These are phyloP conservation scores for Salix brachista DNA, from an alignment of 345 rosid genomes.

Conservation along the genomic window DNA sequence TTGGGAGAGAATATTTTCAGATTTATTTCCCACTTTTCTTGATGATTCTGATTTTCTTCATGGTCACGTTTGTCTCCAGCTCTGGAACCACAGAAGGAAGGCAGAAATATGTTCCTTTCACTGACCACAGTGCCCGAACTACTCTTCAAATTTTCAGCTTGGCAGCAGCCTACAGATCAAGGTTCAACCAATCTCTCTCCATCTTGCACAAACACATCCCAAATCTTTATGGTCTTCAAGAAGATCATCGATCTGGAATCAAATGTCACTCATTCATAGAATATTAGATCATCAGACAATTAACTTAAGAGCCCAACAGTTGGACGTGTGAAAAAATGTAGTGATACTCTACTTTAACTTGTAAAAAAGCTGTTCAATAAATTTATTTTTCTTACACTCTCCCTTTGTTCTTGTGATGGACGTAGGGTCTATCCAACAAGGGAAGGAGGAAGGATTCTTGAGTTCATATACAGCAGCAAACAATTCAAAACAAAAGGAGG, in stretches of 20 bases:
- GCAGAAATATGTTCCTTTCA: conserved; percentile 81
- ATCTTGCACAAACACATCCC: neutral
- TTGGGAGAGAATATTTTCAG: neutral
- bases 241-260: neutral
- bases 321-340: too few species aligned
- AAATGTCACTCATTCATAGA: too few species aligned
- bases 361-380: neutral
- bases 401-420: neutral
- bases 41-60: neutral
- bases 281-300: neutral
- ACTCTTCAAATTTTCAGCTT: conserved; percentile 73
- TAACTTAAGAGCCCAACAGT: neutral
- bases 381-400: neutral
- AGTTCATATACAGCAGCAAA: conserved; percentile 81
- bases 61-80: conserved; percentile 28
- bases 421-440: conserved; percentile 61
- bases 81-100: conserved; percentile 96
- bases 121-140: conserved; percentile 64
- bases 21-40: neutral
- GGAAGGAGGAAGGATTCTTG: conserved; percentile 86
- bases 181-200: conserved; percentile 20
- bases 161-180: conserved; percentile 90
- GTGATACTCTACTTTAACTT: too few species aligned
- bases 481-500: conserved; percentile 73
- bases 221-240: neutral